Evolutionary conservation across 108 stramenopile genomes (phyloP).

Genomic region (Stephanodiscus minutulus): DNA sequence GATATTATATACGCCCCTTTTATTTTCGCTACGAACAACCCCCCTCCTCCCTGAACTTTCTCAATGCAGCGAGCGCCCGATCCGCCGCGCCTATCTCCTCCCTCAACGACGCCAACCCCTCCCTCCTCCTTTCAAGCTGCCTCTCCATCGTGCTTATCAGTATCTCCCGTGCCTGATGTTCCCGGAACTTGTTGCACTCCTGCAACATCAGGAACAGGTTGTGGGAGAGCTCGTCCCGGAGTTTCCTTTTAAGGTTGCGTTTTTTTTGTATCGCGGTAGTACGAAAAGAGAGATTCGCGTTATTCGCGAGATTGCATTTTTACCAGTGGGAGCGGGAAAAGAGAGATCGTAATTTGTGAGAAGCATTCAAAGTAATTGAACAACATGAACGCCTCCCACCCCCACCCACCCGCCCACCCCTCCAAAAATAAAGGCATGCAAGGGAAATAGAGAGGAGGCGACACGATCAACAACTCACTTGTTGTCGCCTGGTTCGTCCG

Average conservation of each 20-base stretch:
- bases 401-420: not conserved
- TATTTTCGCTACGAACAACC: too few relatives aligned
- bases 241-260: constrained; percentile 39
- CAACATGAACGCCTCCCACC: not conserved
- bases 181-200: constrained; percentile 90
- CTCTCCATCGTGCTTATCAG: constrained; percentile 75
- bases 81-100: constrained; percentile 47
- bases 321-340: too few relatives aligned
- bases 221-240: constrained; percentile 80
- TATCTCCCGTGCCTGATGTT: constrained; percentile 85
- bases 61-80: constrained; percentile 36
- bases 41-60: constrained; percentile 4
- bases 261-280: constrained; percentile 1
- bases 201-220: constrained; percentile 86
- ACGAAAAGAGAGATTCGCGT: not conserved
- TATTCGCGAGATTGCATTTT: too few relatives aligned
- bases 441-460: too few relatives aligned
- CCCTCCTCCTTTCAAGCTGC: constrained; percentile 60
- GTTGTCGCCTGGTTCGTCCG: constrained; percentile 80
- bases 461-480: constrained; percentile 50
- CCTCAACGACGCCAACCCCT: constrained; percentile 38
- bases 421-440: not conserved
- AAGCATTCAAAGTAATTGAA: too few relatives aligned
- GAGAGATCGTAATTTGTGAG: too few relatives aligned
- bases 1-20: too few relatives aligned